Evolutionary conservation across 2,329 filamentous ascomycete genomes (phyloP).

Genomic region (Diaporthe citriasiana): DNA sequence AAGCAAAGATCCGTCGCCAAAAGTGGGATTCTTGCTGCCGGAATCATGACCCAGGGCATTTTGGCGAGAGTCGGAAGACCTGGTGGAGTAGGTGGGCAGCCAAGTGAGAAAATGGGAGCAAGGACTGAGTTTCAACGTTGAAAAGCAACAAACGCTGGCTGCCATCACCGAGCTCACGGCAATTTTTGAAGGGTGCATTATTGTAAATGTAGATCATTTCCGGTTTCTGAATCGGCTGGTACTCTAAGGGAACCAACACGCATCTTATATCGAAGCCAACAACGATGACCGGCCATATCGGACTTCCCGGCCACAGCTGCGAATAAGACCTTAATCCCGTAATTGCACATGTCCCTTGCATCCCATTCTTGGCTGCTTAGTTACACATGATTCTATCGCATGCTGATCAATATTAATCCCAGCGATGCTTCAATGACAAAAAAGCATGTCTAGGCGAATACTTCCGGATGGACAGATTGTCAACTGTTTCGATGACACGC

Average conservation of each 20-base stretch:
- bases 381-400: not conserved
- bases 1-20: not conserved
- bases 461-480: not conserved
- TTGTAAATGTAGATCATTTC: too few relatives aligned
- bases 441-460: not conserved
- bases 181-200: too few relatives aligned
- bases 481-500: not conserved
- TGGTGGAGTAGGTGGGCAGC: too few relatives aligned
- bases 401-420: not conserved
- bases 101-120: too few relatives aligned
- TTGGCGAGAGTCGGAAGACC: too few relatives aligned
- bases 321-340: conserved; percentile 2
- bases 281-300: not conserved
- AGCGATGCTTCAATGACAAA: not conserved
- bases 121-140: too few relatives aligned
- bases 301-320: conserved; percentile 10
- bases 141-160: too few relatives aligned
- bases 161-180: too few relatives aligned
- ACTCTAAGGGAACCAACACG: too few relatives aligned
- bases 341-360: not conserved
- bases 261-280: not conserved
- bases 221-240: too few relatives aligned
- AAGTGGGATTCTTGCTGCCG: not conserved
- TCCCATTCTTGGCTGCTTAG: not conserved
- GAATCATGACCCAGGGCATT: too few relatives aligned